These are phyloP conservation scores for Mycosphaerella arachidis DNA, from an alignment of 2,329 filamentous ascomycete genomes.

Conservation along the genomic window DNA sequence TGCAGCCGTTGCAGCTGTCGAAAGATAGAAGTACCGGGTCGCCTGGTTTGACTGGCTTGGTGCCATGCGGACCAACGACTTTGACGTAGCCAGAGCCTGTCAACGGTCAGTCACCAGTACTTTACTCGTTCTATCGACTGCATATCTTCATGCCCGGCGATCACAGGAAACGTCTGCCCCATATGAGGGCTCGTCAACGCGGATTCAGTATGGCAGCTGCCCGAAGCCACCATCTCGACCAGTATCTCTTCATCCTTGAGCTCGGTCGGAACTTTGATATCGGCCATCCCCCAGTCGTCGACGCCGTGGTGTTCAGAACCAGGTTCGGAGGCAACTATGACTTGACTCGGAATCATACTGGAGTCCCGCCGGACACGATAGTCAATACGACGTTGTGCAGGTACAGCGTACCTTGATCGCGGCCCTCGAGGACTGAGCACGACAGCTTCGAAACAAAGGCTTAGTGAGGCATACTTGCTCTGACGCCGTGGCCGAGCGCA, in stretches of 20 bases:
- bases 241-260: conserved; percentile 23
- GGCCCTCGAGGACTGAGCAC: too few relatives aligned
- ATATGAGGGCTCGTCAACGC: conserved; percentile 14
- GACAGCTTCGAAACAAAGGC: background rate
- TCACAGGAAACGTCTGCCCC: conserved; percentile 23
- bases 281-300: conserved; percentile 17
- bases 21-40: conserved; percentile 25
- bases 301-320: conserved; percentile 11
- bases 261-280: conserved; percentile 17
- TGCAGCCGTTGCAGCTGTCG: conserved; percentile 20
- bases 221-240: conserved; percentile 26
- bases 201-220: conserved; percentile 28
- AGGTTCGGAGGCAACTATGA: conserved; percentile 19
- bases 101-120: conserved; percentile 1
- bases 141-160: conserved; percentile 24
- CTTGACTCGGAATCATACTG: conserved; percentile 11
- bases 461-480: background rate
- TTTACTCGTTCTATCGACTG: background rate
- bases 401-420: too few relatives aligned
- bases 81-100: conserved; percentile 42
- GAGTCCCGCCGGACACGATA: conserved; percentile 8
- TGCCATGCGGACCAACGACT: conserved; percentile 37
- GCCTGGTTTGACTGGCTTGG: conserved; percentile 18
- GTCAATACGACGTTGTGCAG: background rate
- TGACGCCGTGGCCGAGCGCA: too few relatives aligned